Conservation (phyloP, 2,329 filamentous ascomycete species). For the Alternaria triticina region DNA sequence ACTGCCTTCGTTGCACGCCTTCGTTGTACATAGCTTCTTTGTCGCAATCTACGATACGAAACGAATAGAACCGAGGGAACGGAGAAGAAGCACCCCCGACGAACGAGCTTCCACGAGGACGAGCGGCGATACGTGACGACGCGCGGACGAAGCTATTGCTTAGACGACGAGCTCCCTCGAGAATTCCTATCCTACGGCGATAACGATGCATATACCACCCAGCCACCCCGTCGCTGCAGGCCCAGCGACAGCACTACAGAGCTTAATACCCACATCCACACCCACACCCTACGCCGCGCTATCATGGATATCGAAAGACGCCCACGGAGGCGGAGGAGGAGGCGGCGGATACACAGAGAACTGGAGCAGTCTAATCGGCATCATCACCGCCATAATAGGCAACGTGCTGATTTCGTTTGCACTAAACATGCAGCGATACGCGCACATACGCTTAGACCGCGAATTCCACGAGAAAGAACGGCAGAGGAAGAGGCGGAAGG, state of each 20-base stretch:
- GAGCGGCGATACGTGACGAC: not conserved
- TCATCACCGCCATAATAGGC: conserved; percentile 87
- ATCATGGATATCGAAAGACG: conserved; percentile 15
- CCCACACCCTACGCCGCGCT: conserved; percentile 10
- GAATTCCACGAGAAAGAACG: conserved; percentile 63
- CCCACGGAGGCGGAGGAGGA: conserved; percentile 7
- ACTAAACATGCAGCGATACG: conserved; percentile 94
- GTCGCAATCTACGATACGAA: not conserved
- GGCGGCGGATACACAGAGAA: conserved; percentile 38
- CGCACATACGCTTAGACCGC: conserved; percentile 82
- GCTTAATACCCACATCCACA: conserved; percentile 13
- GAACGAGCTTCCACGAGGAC: not conserved
- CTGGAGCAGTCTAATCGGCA: conserved; percentile 95
- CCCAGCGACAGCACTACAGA: conserved; percentile 15
- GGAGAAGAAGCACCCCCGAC: not conserved
- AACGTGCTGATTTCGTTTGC: conserved; percentile 95
- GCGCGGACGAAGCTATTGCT: not conserved
- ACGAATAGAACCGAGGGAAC: not conserved
- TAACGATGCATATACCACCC: conserved; percentile 35
- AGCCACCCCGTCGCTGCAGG: conserved; percentile 30
- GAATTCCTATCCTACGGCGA: not conserved
- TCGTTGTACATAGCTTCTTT: not conserved
- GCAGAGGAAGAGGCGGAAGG: conserved; percentile 37
- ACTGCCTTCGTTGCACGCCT: not conserved
- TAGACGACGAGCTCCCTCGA: not conserved